Conservation (phyloP, 1,284 basidiomycete genomes). For the Gymnopus androsaceus region DNA sequence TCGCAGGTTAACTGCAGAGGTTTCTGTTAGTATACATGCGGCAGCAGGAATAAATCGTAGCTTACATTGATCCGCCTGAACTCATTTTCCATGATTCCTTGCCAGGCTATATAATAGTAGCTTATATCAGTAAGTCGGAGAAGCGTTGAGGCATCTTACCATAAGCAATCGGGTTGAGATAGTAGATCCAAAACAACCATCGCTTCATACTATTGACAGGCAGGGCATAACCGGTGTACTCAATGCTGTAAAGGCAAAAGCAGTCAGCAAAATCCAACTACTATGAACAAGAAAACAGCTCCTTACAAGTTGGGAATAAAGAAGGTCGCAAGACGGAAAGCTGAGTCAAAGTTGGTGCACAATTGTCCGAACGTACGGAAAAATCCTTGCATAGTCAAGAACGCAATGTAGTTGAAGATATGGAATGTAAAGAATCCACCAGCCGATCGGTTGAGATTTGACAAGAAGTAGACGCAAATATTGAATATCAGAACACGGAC, state of each 20-base stretch:
- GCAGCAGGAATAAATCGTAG: background rate
- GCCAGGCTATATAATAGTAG: slow-evolving; percentile 57
- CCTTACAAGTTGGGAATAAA: slow-evolving; percentile 65
- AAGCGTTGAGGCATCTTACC: slow-evolving; percentile 40
- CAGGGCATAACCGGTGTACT: slow-evolving; percentile 74
- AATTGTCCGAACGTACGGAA: slow-evolving; percentile 72
- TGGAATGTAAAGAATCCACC: slow-evolving; percentile 76
- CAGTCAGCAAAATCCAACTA: too few species aligned
- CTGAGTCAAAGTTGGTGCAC: slow-evolving; percentile 64
- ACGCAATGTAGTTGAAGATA: slow-evolving; percentile 62
- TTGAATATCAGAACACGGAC: slow-evolving; percentile 64
- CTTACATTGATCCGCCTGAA: slow-evolving; percentile 69
- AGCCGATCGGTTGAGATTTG: slow-evolving; percentile 58
- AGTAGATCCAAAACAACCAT: slow-evolving; percentile 88
- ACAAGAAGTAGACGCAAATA: slow-evolving; percentile 78
- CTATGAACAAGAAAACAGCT: background rate
- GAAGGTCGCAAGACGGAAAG: slow-evolving; percentile 62
- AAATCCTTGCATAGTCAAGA: slow-evolving; percentile 70
- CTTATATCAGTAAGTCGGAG: slow-evolving; percentile 1
- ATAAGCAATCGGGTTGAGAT: slow-evolving; percentile 78
- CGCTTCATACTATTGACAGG: slow-evolving; percentile 79
- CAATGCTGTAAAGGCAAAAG: slow-evolving; percentile 43
- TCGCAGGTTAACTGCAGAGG: slow-evolving; percentile 60
- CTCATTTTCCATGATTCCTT: slow-evolving; percentile 82
- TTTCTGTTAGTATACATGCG: background rate